phyloP scores from a whole-genome alignment of 257 asterid genomes.

The Agastache rugosa region DNA sequence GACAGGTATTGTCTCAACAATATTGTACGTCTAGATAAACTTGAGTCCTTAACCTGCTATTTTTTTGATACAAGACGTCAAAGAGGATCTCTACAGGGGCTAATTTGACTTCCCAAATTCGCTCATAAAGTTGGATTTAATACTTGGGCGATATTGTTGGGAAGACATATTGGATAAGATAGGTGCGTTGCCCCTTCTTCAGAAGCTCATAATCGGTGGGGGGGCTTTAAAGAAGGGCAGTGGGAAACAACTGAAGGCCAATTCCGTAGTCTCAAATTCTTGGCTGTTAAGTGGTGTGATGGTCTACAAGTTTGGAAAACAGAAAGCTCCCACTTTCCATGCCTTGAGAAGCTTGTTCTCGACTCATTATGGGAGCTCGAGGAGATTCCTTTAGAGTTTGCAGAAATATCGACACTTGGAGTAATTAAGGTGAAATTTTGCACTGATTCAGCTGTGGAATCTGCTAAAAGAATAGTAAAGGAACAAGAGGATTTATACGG shows the following conservation, averaged over 20 bases:
- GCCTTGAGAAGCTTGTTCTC: no score
- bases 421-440: neutral
- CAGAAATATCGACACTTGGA: neutral
- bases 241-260: slow-evolving; percentile 7
- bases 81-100: no score
- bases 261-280: neutral
- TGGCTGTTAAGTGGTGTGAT: neutral
- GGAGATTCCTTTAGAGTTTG: neutral
- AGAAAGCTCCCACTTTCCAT: slow-evolving; percentile 1
- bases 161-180: neutral
- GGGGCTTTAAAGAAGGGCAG: neutral
- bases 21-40: neutral
- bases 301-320: neutral
- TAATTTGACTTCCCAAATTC: neutral
- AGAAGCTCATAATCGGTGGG: neutral
- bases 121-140: neutral
- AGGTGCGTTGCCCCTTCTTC: neutral
- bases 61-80: no score
- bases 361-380: neutral
- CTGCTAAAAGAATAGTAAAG: neutral
- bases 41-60: neutral
- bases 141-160: no score
- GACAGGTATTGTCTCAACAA: neutral
- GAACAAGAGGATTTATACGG: slow-evolving; percentile 19
- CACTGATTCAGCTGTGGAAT: neutral